phyloP scores from a whole-genome alignment of 768 basidiomycete genomes.

The Jaapia argillacea region DNA sequence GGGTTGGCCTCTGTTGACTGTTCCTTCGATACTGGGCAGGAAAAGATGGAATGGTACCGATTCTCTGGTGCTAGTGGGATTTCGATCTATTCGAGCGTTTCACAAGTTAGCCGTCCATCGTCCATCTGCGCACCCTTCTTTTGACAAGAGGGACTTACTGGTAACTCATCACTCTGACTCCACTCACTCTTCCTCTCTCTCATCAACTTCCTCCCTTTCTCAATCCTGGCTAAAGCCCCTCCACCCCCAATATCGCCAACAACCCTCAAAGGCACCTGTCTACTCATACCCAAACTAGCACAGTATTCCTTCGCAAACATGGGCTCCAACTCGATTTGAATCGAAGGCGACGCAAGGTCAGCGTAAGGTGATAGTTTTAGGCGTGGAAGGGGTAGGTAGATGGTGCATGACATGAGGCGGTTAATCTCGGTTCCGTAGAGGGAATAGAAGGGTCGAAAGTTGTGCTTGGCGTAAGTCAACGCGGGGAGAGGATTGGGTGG shows the following conservation, averaged over 20 bases:
- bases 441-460: constrained; percentile 53
- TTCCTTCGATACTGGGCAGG: constrained; percentile 96
- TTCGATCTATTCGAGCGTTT: constrained; percentile 59
- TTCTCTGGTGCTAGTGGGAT: constrained; percentile 80
- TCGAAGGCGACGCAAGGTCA: constrained; percentile 57
- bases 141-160: constrained; percentile 36
- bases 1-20: constrained; percentile 90
- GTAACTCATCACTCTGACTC: constrained; percentile 82
- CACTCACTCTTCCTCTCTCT: constrained; percentile 89
- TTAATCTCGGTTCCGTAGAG: constrained; percentile 55
- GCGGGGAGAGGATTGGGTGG: constrained; percentile 50
- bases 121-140: no score
- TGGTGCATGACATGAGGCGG: constrained; percentile 59
- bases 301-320: constrained; percentile 89
- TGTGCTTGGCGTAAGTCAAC: constrained; percentile 62
- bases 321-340: constrained; percentile 72
- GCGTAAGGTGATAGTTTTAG: constrained; percentile 66
- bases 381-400: constrained; percentile 59
- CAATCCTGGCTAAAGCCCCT: constrained; percentile 83
- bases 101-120: no score
- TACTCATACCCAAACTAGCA: constrained; percentile 77
- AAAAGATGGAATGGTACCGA: constrained; percentile 93
- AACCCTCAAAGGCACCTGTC: constrained; percentile 79
- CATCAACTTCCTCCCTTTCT: constrained; percentile 92
- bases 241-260: constrained; percentile 91